A percentile compares a stretch with the other conserved stretches of the same genome.
phyloP scores from a whole-genome alignment of 305 asterid species.

The Fraxinus sp. region DNA sequence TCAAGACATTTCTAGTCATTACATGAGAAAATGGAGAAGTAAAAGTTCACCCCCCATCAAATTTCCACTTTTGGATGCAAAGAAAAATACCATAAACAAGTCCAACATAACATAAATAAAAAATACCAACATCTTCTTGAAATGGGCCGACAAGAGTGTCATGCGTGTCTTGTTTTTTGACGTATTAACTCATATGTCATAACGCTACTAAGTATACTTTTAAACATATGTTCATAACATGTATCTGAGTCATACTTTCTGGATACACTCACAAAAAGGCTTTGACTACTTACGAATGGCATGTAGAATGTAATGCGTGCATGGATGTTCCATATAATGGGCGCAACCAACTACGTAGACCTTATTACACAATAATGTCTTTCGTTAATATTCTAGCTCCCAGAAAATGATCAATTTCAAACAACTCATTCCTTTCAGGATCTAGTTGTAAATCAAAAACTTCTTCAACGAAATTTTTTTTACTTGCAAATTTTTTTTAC shows the following conservation, averaged over 20 bases:
- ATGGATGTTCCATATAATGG: background rate
- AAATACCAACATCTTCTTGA: background rate
- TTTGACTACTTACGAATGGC: background rate
- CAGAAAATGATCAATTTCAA: background rate
- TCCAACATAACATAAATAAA: background rate
- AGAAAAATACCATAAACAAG: background rate
- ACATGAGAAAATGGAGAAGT: background rate
- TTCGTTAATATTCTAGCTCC: background rate
- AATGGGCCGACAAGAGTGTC: background rate
- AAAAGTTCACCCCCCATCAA: background rate
- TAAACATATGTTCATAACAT: background rate
- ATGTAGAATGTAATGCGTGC: background rate
- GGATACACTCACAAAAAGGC: background rate
- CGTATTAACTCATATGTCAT: background rate
- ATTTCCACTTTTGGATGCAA: background rate
- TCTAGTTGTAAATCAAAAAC: background rate
- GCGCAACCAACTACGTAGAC: background rate
- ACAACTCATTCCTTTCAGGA: background rate
- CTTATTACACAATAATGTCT: background rate
- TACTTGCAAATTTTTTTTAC: background rate
- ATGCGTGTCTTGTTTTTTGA: background rate
- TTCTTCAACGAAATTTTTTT: background rate
- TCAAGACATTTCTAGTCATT: background rate
- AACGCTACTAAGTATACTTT: background rate
- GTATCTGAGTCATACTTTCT: background rate